Evolutionary conservation across 2,329 filamentous ascomycete species (phyloP), one percentile per base, ranked within the genome.

Genomic region (Myrmaecium sp.): DNA sequence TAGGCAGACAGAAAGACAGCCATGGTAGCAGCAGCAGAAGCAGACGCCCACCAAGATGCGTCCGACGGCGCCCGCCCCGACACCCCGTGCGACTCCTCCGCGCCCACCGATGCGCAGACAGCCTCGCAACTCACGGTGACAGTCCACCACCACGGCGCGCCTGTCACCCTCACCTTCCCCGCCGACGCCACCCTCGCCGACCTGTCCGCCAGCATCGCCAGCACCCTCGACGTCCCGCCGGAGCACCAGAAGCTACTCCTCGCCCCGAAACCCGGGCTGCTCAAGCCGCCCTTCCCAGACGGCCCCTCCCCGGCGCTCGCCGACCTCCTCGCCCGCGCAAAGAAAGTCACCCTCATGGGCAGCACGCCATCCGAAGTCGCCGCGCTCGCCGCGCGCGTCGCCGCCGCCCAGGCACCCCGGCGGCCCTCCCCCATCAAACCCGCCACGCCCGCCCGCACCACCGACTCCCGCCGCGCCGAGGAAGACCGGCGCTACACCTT

Each of bases 401-500:
- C 47, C 23, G 49, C 54, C 7, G 45, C 55, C 5, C 42, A 46
- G 14, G 42, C 52, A 3, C 54, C 46, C 28, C 56, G 54, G 32
- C 43, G 44, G 31, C 48, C 34, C 29, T 47, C 40, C 27, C 53
- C 38, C 40, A 47, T 52, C 44, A 55, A 50, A 50, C 47, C 40
- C 40, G 52, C 48, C 26, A 44, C 35, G 34, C 54, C 42, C 29
- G 44, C 46, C 13, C 47, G 39, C 22, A 36, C 32, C 32, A 33
- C 40, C 30, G 27, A 22, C 15, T 16, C 9, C 24, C 58, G 58
- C 37, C 58, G 55, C 21, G 46, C 54, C 2, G 54, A 60, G 43
- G 69, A 70, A n/a, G 66, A 74, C 31, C 57, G 61, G 12, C 62
- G 60, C 32, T 93, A 92, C 55, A 92, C 79, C 0, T 98, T 98